Evolutionary conservation across 768 basidiomycete genomes (phyloP), one percentile per base, ranked within the genome.

Genomic region (Termitomyces sp.): DNA sequence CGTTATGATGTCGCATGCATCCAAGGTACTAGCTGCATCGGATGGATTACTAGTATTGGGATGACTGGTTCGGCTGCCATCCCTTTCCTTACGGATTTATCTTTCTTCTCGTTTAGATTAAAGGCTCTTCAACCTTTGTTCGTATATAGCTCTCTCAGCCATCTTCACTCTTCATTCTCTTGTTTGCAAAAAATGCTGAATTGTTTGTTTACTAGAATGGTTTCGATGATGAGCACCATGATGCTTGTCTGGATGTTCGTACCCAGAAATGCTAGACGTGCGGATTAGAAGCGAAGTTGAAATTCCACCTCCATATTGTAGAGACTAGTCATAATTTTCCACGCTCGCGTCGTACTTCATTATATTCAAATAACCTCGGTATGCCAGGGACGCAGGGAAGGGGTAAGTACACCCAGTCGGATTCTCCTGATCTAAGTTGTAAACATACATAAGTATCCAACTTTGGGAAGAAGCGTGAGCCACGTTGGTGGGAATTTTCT

Each of bases 11-110:
- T 70, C 68, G 20, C 71, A 77, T 42, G 66, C 73, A 2, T 66
- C 63, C 13, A 73, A 68, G 28, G 60, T 74, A 33, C 65, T 76
- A 18, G 73, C 74, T 62, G 76, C 42, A 68, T 70, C 76, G 58
- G 79, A 73, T 18, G 81, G 79, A 57, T 69, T 63, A n/a, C 67
- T 77, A 51, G 77, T 74, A 53, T 71, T 69, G 56, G 73, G 63
- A 56, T 73, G 69, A 52, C 60, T 20, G 62, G 59, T 13, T 63
- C 62, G n/a, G 62, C 60, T 8, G 80, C 39, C 12, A 24, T 63
- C 6, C 64, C 62, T 7, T 63, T 65, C 55, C 34, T 62, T 26
- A 62, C 56, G 50, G 64, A 60, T 28, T 44, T 62, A n/a, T 13
- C 57, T 63, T 10, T 60, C 57, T 4, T 61, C 59, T 7, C 54